Conservation (phyloP, 2,329 filamentous ascomycete species). For the Corynespora cassiicola region DNA sequence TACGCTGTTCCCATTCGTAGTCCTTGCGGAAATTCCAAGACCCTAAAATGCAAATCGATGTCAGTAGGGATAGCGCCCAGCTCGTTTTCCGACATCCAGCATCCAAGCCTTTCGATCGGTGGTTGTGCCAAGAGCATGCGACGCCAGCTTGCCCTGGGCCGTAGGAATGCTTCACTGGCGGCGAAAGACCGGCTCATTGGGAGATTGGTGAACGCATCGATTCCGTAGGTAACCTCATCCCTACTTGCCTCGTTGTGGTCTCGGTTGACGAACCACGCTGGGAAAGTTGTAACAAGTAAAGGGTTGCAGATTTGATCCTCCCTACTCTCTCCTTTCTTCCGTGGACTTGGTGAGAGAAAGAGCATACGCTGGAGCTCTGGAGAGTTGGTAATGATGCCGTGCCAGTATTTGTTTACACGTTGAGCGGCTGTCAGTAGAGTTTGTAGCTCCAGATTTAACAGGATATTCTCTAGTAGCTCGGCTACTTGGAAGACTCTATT, state of each 20-base stretch:
- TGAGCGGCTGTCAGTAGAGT: conserved; percentile 1
- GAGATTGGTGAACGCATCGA: not conserved
- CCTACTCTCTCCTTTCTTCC: not conserved
- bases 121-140: conserved; percentile 3
- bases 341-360: not conserved
- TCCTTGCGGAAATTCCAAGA: not conserved
- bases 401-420: conserved; percentile 1
- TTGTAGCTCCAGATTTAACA: not conserved
- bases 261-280: not conserved
- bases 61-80: not conserved
- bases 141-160: conserved; percentile 1
- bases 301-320: not conserved
- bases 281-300: not conserved
- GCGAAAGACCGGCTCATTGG: not conserved
- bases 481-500: conserved; percentile 1
- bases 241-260: no score
- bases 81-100: not conserved
- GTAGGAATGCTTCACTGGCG: not conserved
- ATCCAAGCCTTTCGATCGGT: not conserved
- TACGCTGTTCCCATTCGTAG: conserved; percentile 3
- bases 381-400: not conserved
- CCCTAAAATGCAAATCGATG: not conserved
- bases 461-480: conserved; percentile 2
- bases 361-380: not conserved
- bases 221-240: no score